Base-by-base conservation (phyloP, 306 rosid species). In the Medicago arabica region DNA sequence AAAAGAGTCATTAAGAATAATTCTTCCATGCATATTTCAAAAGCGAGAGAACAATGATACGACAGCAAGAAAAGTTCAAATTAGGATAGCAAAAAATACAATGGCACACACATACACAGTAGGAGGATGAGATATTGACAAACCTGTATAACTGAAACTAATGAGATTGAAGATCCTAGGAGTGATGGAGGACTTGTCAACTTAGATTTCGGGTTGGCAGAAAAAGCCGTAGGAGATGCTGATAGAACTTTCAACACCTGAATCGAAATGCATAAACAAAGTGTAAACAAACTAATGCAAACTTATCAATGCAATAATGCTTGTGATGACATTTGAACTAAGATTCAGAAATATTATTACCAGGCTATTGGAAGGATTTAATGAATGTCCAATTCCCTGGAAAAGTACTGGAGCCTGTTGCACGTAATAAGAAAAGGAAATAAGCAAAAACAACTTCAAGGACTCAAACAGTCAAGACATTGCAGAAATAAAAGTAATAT, bases 371-470 rank as follows among this genome's bases (percentile, higher is more conserved):
- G 94, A 78, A 75, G 97, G 89, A 79, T 88, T 92, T 67, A 95
- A 67, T 11, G 97, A 86, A 78, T 95, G 99, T 72, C 91, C 97
- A 80, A 95, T 86, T 75, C 99, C 99, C 70, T 91, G 93, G 80
- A 95, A 95, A 82, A 95, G 97, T 41, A 92, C 91, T 28, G 99
- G 99, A 78, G 97, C 99, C 99, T 95, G 93, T 82, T 21, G 67
- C 83, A 84, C 43, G 77, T 49, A 83, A 55, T 14, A 14, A 69
- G 78, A 73, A 34, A 34, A 34, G 7, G 1, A 5, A 34, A 34
- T 34, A 49, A 15, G 19, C 18, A 49, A 49, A 49, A 49, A 49
- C 51, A 46, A 46, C 51, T 46, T 12, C 12, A 9, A 9, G 28
- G 19, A 34, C 13, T 9, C 31, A 28, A 28, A 28, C 31, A 28